A percentile compares a stretch with the other conserved stretches of the same genome.
phyloP scores from a whole-genome alignment of 305 asterid genomes.

The Fraxinus sp. region DNA sequence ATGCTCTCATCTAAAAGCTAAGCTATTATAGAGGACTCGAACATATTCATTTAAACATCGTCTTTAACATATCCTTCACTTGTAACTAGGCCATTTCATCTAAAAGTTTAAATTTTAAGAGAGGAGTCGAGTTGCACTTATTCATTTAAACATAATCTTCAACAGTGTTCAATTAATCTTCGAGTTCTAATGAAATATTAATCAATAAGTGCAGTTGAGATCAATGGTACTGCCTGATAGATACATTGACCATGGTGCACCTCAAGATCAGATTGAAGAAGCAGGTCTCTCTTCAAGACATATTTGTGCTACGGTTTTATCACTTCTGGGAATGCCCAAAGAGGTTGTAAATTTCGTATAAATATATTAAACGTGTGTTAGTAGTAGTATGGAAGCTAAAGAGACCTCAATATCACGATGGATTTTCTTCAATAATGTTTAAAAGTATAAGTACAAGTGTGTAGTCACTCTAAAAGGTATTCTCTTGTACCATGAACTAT shows the following conservation, averaged over 20 bases:
- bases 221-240: constrained; percentile 72
- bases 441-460: not conserved
- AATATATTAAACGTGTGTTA: not conserved
- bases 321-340: constrained; percentile 22
- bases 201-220: constrained; percentile 45
- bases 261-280: constrained; percentile 56
- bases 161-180: not conserved
- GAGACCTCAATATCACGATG: not conserved
- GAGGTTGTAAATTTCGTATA: not conserved
- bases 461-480: not conserved
- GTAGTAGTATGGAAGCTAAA: not conserved
- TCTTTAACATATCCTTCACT: not conserved
- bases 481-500: not conserved
- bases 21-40: not conserved
- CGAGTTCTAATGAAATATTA: not conserved
- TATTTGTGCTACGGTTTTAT: constrained; percentile 53
- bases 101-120: not conserved
- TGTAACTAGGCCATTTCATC: not conserved
- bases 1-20: not conserved
- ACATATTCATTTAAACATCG: not conserved
- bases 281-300: constrained; percentile 70
- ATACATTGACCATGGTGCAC: constrained; percentile 72
- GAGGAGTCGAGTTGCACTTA: not conserved
- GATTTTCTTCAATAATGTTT: not conserved
- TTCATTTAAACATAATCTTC: not conserved